A percentile compares a stretch with the other conserved stretches of the same genome.
Conservation (phyloP, 2,329 filamentous ascomycete genomes). For the Atkinsonella hypoxylon region DNA sequence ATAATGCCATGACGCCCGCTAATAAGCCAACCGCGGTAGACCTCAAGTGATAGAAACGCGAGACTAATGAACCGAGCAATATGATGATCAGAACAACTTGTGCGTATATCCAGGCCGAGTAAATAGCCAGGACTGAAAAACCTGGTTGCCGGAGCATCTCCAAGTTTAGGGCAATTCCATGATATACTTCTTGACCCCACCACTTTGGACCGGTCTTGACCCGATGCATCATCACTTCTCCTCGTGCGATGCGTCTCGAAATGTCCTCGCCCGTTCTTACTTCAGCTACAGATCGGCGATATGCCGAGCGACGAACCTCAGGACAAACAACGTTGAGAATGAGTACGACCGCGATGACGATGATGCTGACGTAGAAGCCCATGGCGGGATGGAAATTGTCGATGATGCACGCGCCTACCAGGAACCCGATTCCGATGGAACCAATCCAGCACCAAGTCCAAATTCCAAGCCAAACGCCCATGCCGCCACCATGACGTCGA, state of each 20-base stretch:
- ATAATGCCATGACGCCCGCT: slow-evolving; percentile 53
- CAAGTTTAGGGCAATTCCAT: slow-evolving; percentile 51
- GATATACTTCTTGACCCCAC: slow-evolving; percentile 67
- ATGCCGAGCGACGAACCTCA: slow-evolving; percentile 58
- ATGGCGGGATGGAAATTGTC: slow-evolving; percentile 51
- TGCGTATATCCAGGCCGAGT: slow-evolving; percentile 67
- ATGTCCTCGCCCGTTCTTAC: slow-evolving; percentile 41
- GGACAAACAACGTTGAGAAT: slow-evolving; percentile 60
- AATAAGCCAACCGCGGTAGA: slow-evolving; percentile 56
- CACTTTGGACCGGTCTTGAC: slow-evolving; percentile 58
- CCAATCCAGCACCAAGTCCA: slow-evolving; percentile 71
- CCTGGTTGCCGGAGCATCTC: slow-evolving; percentile 66
- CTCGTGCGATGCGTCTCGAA: slow-evolving; percentile 50
- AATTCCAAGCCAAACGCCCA: slow-evolving; percentile 67
- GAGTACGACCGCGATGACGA: slow-evolving; percentile 52
- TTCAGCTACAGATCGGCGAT: slow-evolving; percentile 55
- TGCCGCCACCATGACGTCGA: slow-evolving; percentile 62
- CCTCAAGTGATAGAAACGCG: slow-evolving; percentile 51
- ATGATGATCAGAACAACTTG: slow-evolving; percentile 63
- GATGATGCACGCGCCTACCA: slow-evolving; percentile 60
- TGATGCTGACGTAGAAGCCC: slow-evolving; percentile 65
- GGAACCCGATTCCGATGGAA: slow-evolving; percentile 59
- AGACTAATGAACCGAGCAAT: slow-evolving; percentile 60
- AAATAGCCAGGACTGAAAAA: slow-evolving; percentile 60
- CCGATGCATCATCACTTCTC: slow-evolving; percentile 68